Evolutionary conservation across 345 rosid species (phyloP).

Genomic region (Heritiera fomes): DNA sequence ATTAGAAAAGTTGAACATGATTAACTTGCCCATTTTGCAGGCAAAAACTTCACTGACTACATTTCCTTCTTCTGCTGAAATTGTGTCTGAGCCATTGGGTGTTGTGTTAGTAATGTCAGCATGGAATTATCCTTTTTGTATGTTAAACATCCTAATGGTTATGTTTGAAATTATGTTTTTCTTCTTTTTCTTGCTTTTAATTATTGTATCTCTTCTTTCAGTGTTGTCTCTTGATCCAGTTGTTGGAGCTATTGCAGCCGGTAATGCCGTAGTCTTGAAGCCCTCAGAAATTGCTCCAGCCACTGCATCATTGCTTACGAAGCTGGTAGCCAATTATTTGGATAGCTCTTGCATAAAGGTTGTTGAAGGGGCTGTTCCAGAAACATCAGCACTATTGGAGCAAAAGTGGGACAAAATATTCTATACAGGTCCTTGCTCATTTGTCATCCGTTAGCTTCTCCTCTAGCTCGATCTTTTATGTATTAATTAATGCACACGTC

Average conservation of each 20-base stretch:
- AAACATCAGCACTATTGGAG: constrained; percentile 75
- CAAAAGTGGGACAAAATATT: constrained; percentile 98
- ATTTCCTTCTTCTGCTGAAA: constrained; percentile 92
- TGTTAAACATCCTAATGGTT: constrained; percentile 29
- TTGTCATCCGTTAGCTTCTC: neutral
- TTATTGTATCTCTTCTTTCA: constrained; percentile 28
- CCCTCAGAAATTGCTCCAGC: constrained; percentile 95
- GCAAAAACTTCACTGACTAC: constrained; percentile 73
- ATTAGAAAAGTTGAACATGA: constrained; percentile 6
- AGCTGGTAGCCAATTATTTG: constrained; percentile 60
- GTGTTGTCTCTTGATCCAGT: constrained; percentile 93
- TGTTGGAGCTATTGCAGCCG: constrained; percentile 95
- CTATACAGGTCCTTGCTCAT: constrained; percentile 71
- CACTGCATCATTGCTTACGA: constrained; percentile 68
- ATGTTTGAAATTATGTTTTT: neutral
- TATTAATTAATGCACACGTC: neutral
- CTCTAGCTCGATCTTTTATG: neutral
- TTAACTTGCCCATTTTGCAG: constrained; percentile 39
- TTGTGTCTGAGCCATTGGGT: constrained; percentile 89
- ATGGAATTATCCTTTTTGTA: constrained; percentile 96
- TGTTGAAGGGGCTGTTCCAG: constrained; percentile 82
- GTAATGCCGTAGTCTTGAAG: constrained; percentile 83
- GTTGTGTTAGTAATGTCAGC: constrained; percentile 88
- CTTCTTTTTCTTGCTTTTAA: neutral
- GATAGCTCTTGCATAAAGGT: constrained; percentile 71